These are phyloP conservation scores for Syzygium aromaticum DNA, from an alignment of 345 rosid genomes.

Conservation along the genomic window DNA sequence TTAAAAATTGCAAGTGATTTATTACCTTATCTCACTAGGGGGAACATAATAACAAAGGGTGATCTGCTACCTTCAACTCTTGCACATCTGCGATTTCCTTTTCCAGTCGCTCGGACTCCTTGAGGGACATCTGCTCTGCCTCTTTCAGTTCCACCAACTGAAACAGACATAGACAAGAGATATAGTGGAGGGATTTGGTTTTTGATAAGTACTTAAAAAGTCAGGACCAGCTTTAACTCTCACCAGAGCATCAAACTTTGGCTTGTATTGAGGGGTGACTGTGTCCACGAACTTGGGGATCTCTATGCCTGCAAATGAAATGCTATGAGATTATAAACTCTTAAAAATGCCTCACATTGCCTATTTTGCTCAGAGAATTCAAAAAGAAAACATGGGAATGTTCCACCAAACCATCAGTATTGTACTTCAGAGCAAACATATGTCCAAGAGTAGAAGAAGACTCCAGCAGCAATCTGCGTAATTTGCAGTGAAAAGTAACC, in stretches of 20 bases:
- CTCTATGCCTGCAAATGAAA: conserved; percentile 46
- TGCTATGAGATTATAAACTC: not conserved
- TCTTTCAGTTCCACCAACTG: conserved; percentile 90
- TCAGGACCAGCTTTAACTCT: conserved; percentile 8
- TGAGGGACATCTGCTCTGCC: conserved; percentile 74
- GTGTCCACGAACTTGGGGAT: conserved; percentile 84
- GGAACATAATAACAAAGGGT: not conserved
- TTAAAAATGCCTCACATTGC: not conserved
- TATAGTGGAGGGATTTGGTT: not conserved
- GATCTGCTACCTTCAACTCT: conserved; percentile 65
- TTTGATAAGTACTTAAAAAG: not conserved
- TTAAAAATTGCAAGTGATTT: not conserved
- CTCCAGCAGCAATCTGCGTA: not conserved
- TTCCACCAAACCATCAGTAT: not conserved
- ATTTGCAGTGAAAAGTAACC: not conserved
- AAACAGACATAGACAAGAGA: not conserved
- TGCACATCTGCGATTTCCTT: conserved; percentile 82
- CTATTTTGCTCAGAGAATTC: not conserved
- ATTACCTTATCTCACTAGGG: not conserved
- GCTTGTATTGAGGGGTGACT: conserved; percentile 87
- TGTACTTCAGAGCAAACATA: not conserved
- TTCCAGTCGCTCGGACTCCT: conserved; percentile 76
- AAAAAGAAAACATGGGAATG: not conserved
- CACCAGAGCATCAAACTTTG: conserved; percentile 89
- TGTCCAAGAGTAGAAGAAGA: not conserved